Conservation (phyloP, 2,329 filamentous ascomycete genomes). For the Diaporthe sp. region DNA sequence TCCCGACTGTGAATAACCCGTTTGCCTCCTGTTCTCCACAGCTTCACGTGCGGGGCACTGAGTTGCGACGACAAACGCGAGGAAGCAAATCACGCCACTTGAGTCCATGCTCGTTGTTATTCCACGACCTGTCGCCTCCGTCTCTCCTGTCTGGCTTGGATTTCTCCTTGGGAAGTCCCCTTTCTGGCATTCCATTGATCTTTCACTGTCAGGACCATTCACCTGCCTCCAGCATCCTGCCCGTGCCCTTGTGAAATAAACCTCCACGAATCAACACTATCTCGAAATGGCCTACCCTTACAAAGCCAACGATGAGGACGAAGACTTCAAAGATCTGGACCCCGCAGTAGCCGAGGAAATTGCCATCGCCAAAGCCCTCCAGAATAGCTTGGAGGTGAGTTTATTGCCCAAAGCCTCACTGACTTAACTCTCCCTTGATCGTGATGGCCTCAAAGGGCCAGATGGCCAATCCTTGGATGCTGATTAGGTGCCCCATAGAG, state of each 20-base stretch:
- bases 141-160: background rate
- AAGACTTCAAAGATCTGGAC: background rate
- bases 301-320: background rate
- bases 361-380: background rate
- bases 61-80: background rate
- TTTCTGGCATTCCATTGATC: background rate
- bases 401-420: background rate
- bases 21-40: background rate
- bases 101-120: background rate
- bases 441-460: fast-evolving
- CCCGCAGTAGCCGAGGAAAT: background rate
- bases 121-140: background rate
- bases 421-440: background rate
- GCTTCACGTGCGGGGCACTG: background rate
- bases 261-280: background rate
- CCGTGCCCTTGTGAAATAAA: background rate
- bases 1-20: background rate
- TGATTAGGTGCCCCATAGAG: background rate
- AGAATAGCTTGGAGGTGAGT: background rate
- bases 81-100: background rate
- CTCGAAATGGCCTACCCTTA: background rate
- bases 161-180: no score
- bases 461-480: background rate
- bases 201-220: background rate
- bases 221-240: background rate